Percentiles rank a stretch among this genome's conserved stretches.
These are phyloP conservation scores for Pleurotus pulmonarius DNA, from an alignment of 768 basidiomycete species.

Conservation along the genomic window DNA sequence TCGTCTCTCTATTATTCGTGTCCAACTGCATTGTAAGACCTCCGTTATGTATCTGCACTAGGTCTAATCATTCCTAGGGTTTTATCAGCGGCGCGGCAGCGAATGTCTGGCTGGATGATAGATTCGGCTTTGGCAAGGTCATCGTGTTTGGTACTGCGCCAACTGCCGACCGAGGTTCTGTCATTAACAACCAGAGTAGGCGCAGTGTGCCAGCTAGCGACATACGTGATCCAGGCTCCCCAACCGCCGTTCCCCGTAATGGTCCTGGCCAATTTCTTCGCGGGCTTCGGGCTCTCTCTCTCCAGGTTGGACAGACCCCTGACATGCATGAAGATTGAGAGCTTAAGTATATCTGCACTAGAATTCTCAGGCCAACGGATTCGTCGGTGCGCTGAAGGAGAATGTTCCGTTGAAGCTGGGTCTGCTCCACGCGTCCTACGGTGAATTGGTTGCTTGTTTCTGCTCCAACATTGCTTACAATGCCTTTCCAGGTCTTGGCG, in stretches of 20 bases:
- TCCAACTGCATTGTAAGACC: conserved; percentile 22
- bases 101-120: conserved; percentile 44
- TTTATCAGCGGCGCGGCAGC: conserved; percentile 42
- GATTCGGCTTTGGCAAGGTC: conserved; percentile 42
- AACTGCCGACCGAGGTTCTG: background rate
- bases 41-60: background rate
- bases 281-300: conserved; percentile 49
- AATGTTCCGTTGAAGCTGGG: conserved; percentile 48
- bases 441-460: conserved; percentile 19
- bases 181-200: conserved; percentile 25
- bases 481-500: conserved; percentile 32
- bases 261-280: conserved; percentile 37
- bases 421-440: conserved; percentile 47
- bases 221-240: conserved; percentile 40
- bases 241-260: conserved; percentile 53
- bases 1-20: conserved; percentile 52
- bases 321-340: too few relatives aligned
- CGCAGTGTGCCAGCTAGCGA: conserved; percentile 35
- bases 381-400: conserved; percentile 42
- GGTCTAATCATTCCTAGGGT: conserved; percentile 27
- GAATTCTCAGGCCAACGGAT: conserved; percentile 54
- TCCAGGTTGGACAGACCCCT: conserved; percentile 28
- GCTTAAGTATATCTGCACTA: conserved; percentile 15
- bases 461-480: background rate
- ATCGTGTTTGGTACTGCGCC: conserved; percentile 16